These are phyloP conservation scores for Cyberlindnera petersonii DNA, from an alignment of 805 yeast genomes.

Conservation along the genomic window DNA sequence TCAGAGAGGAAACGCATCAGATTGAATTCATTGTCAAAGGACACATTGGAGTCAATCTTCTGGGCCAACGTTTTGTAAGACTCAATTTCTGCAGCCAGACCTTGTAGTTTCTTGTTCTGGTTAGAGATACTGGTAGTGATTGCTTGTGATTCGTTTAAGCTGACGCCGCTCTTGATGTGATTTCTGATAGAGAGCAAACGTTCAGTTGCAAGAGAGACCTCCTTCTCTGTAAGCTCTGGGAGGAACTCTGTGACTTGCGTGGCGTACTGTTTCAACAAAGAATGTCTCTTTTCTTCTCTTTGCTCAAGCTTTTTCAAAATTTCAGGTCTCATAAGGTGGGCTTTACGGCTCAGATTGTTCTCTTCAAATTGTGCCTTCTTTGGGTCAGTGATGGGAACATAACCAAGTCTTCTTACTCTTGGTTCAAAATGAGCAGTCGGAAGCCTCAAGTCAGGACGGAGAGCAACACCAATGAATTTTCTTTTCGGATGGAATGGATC, in stretches of 20 bases:
- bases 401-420: slow-evolving; percentile 79
- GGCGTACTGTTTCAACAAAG: slow-evolving; percentile 29
- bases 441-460: slow-evolving; percentile 54
- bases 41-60: slow-evolving; percentile 41
- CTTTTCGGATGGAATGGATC: slow-evolving; percentile 97
- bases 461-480: slow-evolving; percentile 84
- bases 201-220: slow-evolving; percentile 37
- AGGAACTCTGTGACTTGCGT: slow-evolving; percentile 28
- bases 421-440: slow-evolving; percentile 95
- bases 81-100: slow-evolving; percentile 29
- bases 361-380: slow-evolving; percentile 55
- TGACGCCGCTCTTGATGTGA: slow-evolving; percentile 55
- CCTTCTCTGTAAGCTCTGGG: slow-evolving; percentile 30
- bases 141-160: slow-evolving; percentile 50
- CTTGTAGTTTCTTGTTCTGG: slow-evolving; percentile 35
- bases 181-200: slow-evolving; percentile 55
- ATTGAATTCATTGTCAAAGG: slow-evolving; percentile 43
- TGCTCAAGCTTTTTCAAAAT: slow-evolving; percentile 37
- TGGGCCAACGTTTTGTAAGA: slow-evolving; percentile 33
- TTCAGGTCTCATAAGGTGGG: slow-evolving; percentile 51
- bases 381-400: slow-evolving; percentile 46
- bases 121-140: slow-evolving; percentile 52
- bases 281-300: slow-evolving; percentile 39
- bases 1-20: slow-evolving; percentile 37
- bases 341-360: slow-evolving; percentile 62